Evolutionary conservation across 768 basidiomycete genomes (phyloP), one percentile per base, ranked within the genome.

Genomic region (Termitomyces sp.): DNA sequence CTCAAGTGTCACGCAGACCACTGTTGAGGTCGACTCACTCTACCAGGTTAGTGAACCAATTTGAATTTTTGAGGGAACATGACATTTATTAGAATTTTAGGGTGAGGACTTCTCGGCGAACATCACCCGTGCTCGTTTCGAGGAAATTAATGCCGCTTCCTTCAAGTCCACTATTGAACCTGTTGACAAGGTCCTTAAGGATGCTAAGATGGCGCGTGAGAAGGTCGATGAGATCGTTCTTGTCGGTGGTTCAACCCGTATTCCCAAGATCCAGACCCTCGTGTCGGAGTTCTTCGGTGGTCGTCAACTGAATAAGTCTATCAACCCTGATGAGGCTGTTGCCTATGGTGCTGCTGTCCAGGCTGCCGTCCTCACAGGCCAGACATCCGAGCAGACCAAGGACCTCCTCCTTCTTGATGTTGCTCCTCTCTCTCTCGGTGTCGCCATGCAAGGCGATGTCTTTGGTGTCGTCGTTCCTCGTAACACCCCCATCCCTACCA

Each of bases 391-490:
- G 65, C 96, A 98, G 81, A 99, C 97, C 59, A 90, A 94, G 74
- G 96, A 98, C 71, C 88, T 99, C 64, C 87, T 99, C 68, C 86
- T 99, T 66, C 94, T 99, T 67, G 97, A 99, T 77, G 96, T 99
- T 63, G 90, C 97, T 62, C 96, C 97, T 63, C 84, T 99, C 58
- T 98, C 95, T 61, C 90, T 99, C 68, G 96, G 96, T 88, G 97
- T 99, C 65, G 97, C 97, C 74, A 99, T 99, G 97, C 97, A 99
- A 76, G 97, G 97, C 70, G 97, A 99, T 72, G 92, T 99, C 72
- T 99, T 99, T 75, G 97, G 97, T 80, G 90, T 98, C 61, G 97
- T 99, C 69, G 94, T 99, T 67, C 96, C 96, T 70, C 91, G 97
- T 67, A 99, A 99, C 83, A 98, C 97, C 63, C 94, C 96, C 67